Conservation (phyloP, 495 filamentous ascomycete genomes). For the Chaetomium tenue region DNA sequence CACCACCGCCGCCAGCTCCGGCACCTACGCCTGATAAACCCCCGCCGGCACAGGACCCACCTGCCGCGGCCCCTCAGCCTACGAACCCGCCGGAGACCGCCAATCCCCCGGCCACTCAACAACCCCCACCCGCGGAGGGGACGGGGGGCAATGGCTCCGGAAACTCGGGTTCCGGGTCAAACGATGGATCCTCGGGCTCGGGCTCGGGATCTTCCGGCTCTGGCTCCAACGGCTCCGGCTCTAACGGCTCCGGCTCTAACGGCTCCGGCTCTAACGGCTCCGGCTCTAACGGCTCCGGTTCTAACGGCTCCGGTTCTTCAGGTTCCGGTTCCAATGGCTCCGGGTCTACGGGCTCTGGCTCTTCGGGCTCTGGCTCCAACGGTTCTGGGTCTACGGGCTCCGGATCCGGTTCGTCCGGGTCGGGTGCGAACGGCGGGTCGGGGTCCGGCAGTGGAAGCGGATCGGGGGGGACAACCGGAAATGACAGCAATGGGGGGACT, state of each 20-base stretch:
- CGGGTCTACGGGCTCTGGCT: too few species aligned
- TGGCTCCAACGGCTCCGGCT: constrained; percentile 1
- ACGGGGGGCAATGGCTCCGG: constrained; percentile 6
- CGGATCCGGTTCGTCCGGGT: constrained; percentile 11
- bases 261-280: background rate
- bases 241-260: constrained; percentile 2
- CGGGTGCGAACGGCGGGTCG: constrained; percentile 12
- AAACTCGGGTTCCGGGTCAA: constrained; percentile 6
- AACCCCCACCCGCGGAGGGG: background rate
- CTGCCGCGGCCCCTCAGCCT: background rate
- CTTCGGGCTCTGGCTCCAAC: constrained; percentile 11
- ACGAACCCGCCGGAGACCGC: background rate
- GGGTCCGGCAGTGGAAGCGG: constrained; percentile 13
- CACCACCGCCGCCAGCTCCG: background rate
- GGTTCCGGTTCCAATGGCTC: too few species aligned
- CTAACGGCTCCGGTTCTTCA: constrained; percentile 1
- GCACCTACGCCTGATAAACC: too few species aligned
- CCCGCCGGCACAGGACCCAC: too few species aligned
- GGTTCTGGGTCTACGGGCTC: constrained; percentile 6
- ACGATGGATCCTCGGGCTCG: background rate
- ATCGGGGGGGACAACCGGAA: background rate
- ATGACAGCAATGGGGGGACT: background rate
- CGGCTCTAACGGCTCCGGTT: background rate
- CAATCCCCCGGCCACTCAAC: background rate
- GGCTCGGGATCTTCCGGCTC: constrained; percentile 2